These are phyloP conservation scores for Puccinia polysora DNA, from an alignment of 1,284 basidiomycete species.

Conservation along the genomic window DNA sequence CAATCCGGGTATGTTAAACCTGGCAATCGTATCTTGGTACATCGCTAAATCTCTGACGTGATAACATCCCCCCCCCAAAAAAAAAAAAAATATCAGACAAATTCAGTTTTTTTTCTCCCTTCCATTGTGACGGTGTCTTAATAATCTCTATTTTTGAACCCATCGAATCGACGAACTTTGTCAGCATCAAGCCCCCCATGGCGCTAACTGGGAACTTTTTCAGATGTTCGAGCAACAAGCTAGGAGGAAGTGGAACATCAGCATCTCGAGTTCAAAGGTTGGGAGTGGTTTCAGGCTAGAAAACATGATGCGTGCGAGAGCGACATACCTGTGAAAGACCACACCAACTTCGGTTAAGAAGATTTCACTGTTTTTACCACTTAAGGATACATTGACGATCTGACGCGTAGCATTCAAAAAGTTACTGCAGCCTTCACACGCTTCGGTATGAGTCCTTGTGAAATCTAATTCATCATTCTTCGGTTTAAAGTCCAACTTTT, in stretches of 20 bases:
- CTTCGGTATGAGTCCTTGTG: slow-evolving; percentile 88
- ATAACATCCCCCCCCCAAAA: slow-evolving; percentile 35
- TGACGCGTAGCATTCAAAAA: slow-evolving; percentile 75
- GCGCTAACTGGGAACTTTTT: slow-evolving; percentile 95
- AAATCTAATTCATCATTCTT: slow-evolving; percentile 92
- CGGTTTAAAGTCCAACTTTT: slow-evolving; percentile 93
- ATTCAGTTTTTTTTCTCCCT: not conserved
- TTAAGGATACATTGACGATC: slow-evolving; percentile 67
- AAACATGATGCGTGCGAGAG: no score
- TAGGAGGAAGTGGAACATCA: slow-evolving; percentile 53
- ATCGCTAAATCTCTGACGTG: slow-evolving; percentile 77
- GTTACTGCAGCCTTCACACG: slow-evolving; percentile 83
- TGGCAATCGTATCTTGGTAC: slow-evolving; percentile 84
- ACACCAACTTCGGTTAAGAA: slow-evolving; percentile 92
- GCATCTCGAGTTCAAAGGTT: no score
- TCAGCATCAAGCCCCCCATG: slow-evolving; percentile 93
- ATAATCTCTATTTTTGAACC: no score
- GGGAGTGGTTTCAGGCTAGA: no score
- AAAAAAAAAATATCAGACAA: not conserved
- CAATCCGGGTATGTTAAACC: slow-evolving; percentile 74
- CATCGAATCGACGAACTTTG: slow-evolving; percentile 67
- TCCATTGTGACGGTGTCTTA: no score
- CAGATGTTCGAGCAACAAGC: slow-evolving; percentile 86
- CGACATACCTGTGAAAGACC: slow-evolving; percentile 78
- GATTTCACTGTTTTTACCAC: slow-evolving; percentile 83